phyloP scores from a whole-genome alignment of 2,329 filamentous ascomycete species.

The Sarocladium oryzae region DNA sequence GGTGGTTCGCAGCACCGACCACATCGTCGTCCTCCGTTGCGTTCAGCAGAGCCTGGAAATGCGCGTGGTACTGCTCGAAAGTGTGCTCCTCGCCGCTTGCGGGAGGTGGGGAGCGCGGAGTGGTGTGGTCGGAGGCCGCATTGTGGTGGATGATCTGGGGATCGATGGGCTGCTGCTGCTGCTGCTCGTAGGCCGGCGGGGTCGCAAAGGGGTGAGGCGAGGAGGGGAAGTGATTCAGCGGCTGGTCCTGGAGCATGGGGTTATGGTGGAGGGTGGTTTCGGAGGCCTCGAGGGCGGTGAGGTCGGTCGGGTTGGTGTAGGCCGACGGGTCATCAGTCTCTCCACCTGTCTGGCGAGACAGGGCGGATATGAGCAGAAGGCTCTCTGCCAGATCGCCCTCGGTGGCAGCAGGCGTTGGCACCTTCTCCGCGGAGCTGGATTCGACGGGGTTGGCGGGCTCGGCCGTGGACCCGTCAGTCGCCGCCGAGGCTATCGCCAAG shows the following conservation, averaged over 20 bases:
- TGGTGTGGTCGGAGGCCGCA: conserved; percentile 25
- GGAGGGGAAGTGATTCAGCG: conserved; percentile 27
- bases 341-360: conserved; percentile 18
- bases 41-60: conserved; percentile 47
- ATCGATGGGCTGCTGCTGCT: conserved; percentile 53
- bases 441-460: neutral
- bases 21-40: conserved; percentile 33
- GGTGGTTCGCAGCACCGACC: neutral
- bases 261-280: conserved; percentile 18
- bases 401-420: neutral
- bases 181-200: conserved; percentile 19
- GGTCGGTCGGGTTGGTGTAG: conserved; percentile 43
- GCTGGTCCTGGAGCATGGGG: conserved; percentile 20
- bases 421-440: neutral
- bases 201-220: conserved; percentile 18
- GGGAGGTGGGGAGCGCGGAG: conserved; percentile 17
- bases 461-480: neutral
- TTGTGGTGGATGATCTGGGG: conserved; percentile 49
- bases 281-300: conserved; percentile 31
- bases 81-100: neutral
- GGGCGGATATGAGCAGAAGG: conserved; percentile 11
- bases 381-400: conserved; percentile 5
- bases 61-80: conserved; percentile 37
- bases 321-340: conserved; percentile 24
- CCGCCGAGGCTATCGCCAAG: conserved; percentile 4